A percentile compares a stretch with the other conserved stretches of the same genome.
Evolutionary conservation across 169 alveolate species (phyloP).

Genomic region (Plasmodium ovale): DNA sequence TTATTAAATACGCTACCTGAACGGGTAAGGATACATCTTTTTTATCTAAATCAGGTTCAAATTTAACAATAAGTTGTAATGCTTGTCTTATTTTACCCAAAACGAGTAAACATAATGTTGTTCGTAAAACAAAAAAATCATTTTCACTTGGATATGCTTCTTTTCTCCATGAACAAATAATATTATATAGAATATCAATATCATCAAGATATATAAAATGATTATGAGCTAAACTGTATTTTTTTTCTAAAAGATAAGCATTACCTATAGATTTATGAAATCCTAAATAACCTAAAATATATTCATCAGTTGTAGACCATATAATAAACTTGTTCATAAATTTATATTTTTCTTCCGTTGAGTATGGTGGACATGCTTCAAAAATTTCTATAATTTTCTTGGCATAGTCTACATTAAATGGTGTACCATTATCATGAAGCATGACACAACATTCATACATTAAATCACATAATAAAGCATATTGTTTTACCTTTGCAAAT

Average conservation of each 20-base stretch:
- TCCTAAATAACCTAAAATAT: conserved; percentile 50
- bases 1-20: conserved; percentile 63
- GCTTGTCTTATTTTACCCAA: conserved; percentile 44
- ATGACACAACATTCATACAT: conserved; percentile 57
- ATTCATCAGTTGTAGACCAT: conserved; percentile 65
- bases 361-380: conserved; percentile 55
- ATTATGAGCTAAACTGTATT: conserved; percentile 69
- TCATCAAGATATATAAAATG: conserved; percentile 69
- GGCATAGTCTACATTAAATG: conserved; percentile 50
- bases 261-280: conserved; percentile 66
- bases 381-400: conserved; percentile 71
- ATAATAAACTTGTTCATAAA: conserved; percentile 64
- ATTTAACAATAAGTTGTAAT: conserved; percentile 29
- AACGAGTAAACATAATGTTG: conserved; percentile 59
- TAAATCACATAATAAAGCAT: conserved; percentile 70
- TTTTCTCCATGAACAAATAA: conserved; percentile 42
- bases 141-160: conserved; percentile 74
- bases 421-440: conserved; percentile 21
- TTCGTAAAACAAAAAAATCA: conserved; percentile 55
- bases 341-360: conserved; percentile 75
- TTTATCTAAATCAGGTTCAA: conserved; percentile 52
- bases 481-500: conserved; percentile 53
- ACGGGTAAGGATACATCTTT: conserved; percentile 60
- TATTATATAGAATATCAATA: conserved; percentile 35
- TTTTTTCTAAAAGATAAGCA: conserved; percentile 60